Base-by-base conservation (phyloP, 1,284 basidiomycete genomes). In the Gomphus bonarii region DNA sequence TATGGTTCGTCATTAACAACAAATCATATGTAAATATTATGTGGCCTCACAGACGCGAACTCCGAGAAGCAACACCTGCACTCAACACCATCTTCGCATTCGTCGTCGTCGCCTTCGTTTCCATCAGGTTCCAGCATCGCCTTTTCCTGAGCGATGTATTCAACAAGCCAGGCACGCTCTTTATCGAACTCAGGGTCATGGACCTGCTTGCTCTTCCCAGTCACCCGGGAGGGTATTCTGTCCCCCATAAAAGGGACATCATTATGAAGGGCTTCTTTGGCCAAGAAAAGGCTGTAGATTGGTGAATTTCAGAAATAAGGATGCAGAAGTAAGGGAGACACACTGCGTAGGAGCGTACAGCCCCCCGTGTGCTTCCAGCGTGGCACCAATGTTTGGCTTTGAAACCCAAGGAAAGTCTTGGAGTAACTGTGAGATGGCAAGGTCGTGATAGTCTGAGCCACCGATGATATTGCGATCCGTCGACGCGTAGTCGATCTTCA, bases 51-150 rank as follows among this genome's bases (percentile, higher is more conserved):
- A 67, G 88, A 84, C 6, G 82, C 68, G 61, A 84, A 88, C 3
- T 72, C 73, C 5, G 78, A 72, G 65, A 91, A 94, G 69, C 91
- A 93, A 64, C 90, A 93, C 16, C 84, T 85, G 63, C 91, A 93
- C 64, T 91, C 87, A 46, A 90, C 78, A 1, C 81, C 83, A 49
- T 74, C 75, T 16, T 75, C 75, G 6, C 67, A 72, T 14, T 74
- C 74, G 30, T 63, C 55, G 5, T 65, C 66, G 18, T 68, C 65
- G 60, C 71, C 69, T 42, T 67, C 68, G 42, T 60, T 58, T 61
- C 59, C 59, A 63, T 58, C 11, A 63, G 67, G 4, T 65, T 50
- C 5, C 50, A 60, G 54, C 28, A 62, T 62, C 68, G 72, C 53
- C 64, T 65, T 57, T 63, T 63, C 65, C n/a, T 70, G 68, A 2